Conservation (phyloP, 768 basidiomycete genomes). For the Pleurotus tuber-regium region DNA sequence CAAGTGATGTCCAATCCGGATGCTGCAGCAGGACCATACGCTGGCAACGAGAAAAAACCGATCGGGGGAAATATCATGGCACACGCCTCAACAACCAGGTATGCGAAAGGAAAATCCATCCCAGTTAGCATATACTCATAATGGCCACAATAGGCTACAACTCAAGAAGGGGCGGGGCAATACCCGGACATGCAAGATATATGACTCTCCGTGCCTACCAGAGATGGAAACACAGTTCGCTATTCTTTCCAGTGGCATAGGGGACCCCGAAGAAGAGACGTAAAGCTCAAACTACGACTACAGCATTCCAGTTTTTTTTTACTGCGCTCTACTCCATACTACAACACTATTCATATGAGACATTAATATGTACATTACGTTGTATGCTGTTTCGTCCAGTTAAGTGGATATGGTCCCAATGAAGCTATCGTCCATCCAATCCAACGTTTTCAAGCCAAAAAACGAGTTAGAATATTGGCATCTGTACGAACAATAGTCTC, state of each 20-base stretch:
- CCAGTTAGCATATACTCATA: slow-evolving; percentile 8
- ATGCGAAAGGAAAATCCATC: slow-evolving; percentile 16
- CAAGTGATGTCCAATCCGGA: slow-evolving; percentile 99
- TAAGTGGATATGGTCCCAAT: slow-evolving; percentile 38
- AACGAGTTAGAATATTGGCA: slow-evolving; percentile 87
- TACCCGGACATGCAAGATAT: slow-evolving; percentile 93
- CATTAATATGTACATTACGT: neutral
- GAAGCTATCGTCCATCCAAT: slow-evolving; percentile 34
- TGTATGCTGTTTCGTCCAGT: slow-evolving; percentile 23
- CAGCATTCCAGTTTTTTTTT: slow-evolving; percentile 18
- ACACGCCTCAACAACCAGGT: slow-evolving; percentile 97
- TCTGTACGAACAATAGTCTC: slow-evolving; percentile 74
- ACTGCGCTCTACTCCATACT: slow-evolving; percentile 19
- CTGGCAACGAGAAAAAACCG: slow-evolving; percentile 93
- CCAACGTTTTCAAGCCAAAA: slow-evolving; percentile 54
- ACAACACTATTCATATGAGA: slow-evolving; percentile 23
- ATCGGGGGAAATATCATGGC: slow-evolving; percentile 99
- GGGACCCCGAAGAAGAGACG: slow-evolving; percentile 88
- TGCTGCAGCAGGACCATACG: slow-evolving; percentile 85
- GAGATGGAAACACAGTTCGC: slow-evolving; percentile 96
- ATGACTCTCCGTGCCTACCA: slow-evolving; percentile 96
- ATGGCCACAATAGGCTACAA: slow-evolving; percentile 57
- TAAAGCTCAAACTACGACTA: slow-evolving; percentile 26
- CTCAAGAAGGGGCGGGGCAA: slow-evolving; percentile 91
- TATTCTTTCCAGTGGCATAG: slow-evolving; percentile 87